Percentiles rank a stretch among this genome's conserved stretches.
phyloP scores from a whole-genome alignment of 2,329 filamentous ascomycete species.

The Colletotrichum plurivorum region DNA sequence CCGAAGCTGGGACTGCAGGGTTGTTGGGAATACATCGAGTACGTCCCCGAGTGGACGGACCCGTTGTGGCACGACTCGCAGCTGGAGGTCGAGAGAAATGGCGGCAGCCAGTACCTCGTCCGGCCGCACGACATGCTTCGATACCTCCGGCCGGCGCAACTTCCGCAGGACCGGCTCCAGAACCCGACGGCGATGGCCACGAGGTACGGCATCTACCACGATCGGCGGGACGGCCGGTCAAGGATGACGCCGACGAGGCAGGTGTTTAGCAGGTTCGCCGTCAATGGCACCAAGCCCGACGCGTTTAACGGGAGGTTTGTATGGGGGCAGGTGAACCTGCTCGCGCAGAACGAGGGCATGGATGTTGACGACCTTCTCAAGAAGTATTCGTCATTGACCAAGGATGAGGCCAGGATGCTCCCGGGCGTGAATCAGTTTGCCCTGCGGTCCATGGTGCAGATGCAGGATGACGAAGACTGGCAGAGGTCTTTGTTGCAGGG shows the following conservation, averaged over 20 bases:
- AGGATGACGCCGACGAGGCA: constrained; percentile 48
- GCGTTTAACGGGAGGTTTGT: background rate
- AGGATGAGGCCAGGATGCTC: constrained; percentile 13
- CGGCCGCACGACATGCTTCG: background rate
- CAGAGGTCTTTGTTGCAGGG: constrained; percentile 47
- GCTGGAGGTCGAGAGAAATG: constrained; percentile 7
- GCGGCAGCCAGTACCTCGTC: background rate
- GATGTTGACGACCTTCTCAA: constrained; percentile 44
- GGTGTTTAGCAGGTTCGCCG: constrained; percentile 38
- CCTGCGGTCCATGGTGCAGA: constrained; percentile 5
- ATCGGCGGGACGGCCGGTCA: constrained; percentile 48
- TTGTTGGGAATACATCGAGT: constrained; percentile 24
- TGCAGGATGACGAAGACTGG: constrained; percentile 50
- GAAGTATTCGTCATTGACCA: constrained; percentile 42
- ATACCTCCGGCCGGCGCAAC: constrained; percentile 31
- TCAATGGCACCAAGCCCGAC: constrained; percentile 18
- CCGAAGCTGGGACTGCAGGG: constrained; percentile 3
- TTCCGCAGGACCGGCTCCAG: constrained; percentile 42
- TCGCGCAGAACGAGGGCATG: background rate
- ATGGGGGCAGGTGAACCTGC: background rate
- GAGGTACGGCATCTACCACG: constrained; percentile 49
- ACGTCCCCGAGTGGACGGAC: constrained; percentile 47
- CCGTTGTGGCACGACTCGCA: constrained; percentile 44
- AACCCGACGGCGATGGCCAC: constrained; percentile 47
- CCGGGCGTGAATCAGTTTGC: background rate